These are phyloP conservation scores for Triglochin maritima DNA, from an alignment of 106 monocot species.

Conservation along the genomic window DNA sequence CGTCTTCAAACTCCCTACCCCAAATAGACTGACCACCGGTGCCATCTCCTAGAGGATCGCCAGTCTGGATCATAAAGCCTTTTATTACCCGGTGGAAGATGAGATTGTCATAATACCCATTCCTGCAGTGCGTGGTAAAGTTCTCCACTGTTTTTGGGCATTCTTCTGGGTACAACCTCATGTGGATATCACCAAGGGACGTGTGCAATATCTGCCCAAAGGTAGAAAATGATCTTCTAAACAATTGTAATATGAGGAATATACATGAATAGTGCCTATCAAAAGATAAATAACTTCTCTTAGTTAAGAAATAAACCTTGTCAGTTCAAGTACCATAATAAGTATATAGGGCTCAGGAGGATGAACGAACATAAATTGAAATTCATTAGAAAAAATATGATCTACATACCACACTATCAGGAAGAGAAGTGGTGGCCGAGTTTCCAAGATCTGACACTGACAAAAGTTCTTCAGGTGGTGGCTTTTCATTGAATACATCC, in stretches of 20 bases:
- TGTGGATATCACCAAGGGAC: conserved; percentile 85
- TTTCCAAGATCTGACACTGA: conserved; percentile 94
- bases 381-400: too few relatives aligned
- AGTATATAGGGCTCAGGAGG: too few relatives aligned
- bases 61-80: conserved; percentile 98
- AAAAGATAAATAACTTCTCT: too few relatives aligned
- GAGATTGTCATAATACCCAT: conserved; percentile 98
- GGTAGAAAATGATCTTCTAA: too few relatives aligned
- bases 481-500: conserved; percentile 98
- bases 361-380: too few relatives aligned
- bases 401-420: conserved; percentile 58
- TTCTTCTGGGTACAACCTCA: conserved; percentile 90
- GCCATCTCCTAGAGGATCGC: conserved; percentile 97
- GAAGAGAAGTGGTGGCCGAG: conserved; percentile 64
- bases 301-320: too few relatives aligned
- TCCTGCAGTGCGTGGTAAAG: conserved; percentile 92
- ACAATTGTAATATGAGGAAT: too few relatives aligned
- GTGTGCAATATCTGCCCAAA: conserved; percentile 66
- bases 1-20: conserved; percentile 98
- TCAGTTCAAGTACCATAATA: too few relatives aligned
- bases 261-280: too few relatives aligned
- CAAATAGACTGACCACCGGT: conserved; percentile 98
- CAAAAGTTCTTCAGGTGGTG: conserved; percentile 92
- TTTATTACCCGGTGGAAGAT: conserved; percentile 96
- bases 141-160: conserved; percentile 99